These are phyloP conservation scores for Helminthosporium solani DNA, from an alignment of 2,329 filamentous ascomycete species.

Conservation along the genomic window DNA sequence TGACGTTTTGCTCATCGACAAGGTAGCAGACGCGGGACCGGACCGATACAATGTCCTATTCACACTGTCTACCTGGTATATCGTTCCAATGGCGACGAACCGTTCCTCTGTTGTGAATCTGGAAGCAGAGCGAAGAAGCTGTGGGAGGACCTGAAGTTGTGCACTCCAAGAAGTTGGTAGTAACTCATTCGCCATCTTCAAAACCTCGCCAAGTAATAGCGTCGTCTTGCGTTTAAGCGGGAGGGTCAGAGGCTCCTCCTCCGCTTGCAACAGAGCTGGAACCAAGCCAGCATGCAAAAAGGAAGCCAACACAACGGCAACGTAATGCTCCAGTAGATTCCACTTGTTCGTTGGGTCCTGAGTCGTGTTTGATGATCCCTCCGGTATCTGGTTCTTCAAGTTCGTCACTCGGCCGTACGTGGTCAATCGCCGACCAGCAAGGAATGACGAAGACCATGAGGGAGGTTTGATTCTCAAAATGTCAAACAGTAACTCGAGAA, in stretches of 20 bases:
- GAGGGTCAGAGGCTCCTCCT: slow-evolving; percentile 66
- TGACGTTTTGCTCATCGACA: slow-evolving; percentile 32
- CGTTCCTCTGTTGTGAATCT: slow-evolving; percentile 70
- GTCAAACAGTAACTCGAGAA: slow-evolving; percentile 84
- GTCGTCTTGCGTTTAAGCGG: slow-evolving; percentile 84
- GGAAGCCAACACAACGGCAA: slow-evolving; percentile 79
- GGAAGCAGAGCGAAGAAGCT: slow-evolving; percentile 75
- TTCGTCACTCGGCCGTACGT: slow-evolving; percentile 95
- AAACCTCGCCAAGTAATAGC: slow-evolving; percentile 82
- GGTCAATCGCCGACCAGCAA: slow-evolving; percentile 87
- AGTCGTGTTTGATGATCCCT: slow-evolving; percentile 60
- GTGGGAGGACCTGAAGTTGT: slow-evolving; percentile 82
- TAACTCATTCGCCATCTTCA: slow-evolving; percentile 84
- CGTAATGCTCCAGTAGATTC: slow-evolving; percentile 92
- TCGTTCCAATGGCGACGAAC: slow-evolving; percentile 81
- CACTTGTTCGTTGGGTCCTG: slow-evolving; percentile 63
- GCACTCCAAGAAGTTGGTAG: slow-evolving; percentile 80
- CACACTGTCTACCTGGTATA: slow-evolving; percentile 98
- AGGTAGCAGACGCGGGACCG: slow-evolving; percentile 45
- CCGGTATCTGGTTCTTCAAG: slow-evolving; percentile 63
- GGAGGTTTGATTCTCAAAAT: slow-evolving; percentile 86
- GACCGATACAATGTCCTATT: slow-evolving; percentile 89
- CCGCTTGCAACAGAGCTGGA: slow-evolving; percentile 57
- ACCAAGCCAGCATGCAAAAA: slow-evolving; percentile 77
- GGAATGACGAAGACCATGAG: slow-evolving; percentile 91